Evolutionary conservation across 202 grass and related monocot species (phyloP).

Genomic region (Eragrostis tef): DNA sequence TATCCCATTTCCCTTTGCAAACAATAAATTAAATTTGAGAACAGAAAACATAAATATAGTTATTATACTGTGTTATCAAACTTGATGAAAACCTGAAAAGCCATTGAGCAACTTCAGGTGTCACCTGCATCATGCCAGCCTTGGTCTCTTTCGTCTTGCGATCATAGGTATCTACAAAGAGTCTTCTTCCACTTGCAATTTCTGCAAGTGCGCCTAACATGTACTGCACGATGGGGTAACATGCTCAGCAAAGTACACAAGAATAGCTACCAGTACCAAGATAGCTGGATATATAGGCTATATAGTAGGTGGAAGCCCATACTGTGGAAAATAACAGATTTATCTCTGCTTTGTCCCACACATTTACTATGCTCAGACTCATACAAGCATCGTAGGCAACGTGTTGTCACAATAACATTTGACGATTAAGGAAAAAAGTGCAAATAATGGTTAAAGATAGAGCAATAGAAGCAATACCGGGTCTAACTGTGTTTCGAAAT

Average conservation of each 20-base stretch:
- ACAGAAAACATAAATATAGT: conserved; percentile 27
- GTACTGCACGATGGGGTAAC: conserved; percentile 57
- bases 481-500: conserved; percentile 90
- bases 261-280: conserved; percentile 8
- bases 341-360: conserved; percentile 19
- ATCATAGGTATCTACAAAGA: conserved; percentile 76
- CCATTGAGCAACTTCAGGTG: conserved; percentile 80
- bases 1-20: conserved; percentile 82
- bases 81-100: conserved; percentile 66
- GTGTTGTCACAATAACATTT: background rate
- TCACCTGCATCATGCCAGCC: conserved; percentile 88
- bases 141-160: conserved; percentile 75
- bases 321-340: background rate
- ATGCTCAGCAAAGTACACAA: conserved; percentile 42
- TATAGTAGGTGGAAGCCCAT: background rate
- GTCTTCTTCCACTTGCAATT: conserved; percentile 77
- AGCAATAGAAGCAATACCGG: conserved; percentile 61
- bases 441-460: conserved; percentile 32
- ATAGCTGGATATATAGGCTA: background rate
- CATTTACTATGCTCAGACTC: conserved; percentile 7
- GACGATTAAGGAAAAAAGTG: background rate
- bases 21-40: conserved; percentile 38
- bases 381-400: conserved; percentile 20
- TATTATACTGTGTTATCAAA: conserved; percentile 25
- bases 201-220: conserved; percentile 85